phyloP scores from a whole-genome alignment of 768 basidiomycete genomes.

The Butyriboletus loyo region DNA sequence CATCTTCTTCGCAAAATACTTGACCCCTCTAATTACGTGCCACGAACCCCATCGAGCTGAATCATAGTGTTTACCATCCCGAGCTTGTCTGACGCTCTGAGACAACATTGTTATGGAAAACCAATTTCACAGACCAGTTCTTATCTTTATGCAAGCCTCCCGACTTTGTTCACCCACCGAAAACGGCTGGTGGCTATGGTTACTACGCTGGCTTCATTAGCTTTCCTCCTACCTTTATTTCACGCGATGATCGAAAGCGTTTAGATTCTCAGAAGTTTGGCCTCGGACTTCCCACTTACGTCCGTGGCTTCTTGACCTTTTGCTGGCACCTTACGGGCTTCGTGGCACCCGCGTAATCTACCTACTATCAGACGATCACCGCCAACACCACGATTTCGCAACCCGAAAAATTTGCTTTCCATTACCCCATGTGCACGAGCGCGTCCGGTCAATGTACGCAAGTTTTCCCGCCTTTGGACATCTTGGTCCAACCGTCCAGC shows the following conservation, averaged over 20 bases:
- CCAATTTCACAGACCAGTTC: slow-evolving; percentile 10
- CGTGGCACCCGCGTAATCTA: slow-evolving; percentile 26
- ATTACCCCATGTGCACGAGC: slow-evolving; percentile 17
- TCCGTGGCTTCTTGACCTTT: slow-evolving; percentile 32
- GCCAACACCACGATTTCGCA: slow-evolving; percentile 10
- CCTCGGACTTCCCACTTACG: slow-evolving; percentile 35
- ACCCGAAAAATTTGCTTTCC: slow-evolving; percentile 8
- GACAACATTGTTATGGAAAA: slow-evolving; percentile 14
- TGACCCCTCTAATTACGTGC: slow-evolving; percentile 5
- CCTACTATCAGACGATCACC: slow-evolving; percentile 23
- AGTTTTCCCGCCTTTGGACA: slow-evolving; percentile 22
- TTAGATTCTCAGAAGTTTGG: slow-evolving; percentile 29
- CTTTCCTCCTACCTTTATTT: slow-evolving; percentile 14
- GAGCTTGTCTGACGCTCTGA: neutral
- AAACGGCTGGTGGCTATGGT: slow-evolving; percentile 12
- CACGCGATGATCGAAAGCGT: slow-evolving; percentile 25
- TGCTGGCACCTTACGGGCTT: slow-evolving; percentile 23
- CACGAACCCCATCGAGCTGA: neutral
- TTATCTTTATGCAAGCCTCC: slow-evolving; percentile 20
- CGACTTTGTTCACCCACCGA: slow-evolving; percentile 10
- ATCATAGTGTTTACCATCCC: slow-evolving; percentile 1
- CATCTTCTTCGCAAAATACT: neutral
- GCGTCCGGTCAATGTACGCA: slow-evolving; percentile 19
- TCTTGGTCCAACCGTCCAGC: slow-evolving; percentile 8
- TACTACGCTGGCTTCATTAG: slow-evolving; percentile 16